phyloP scores from a whole-genome alignment of 768 basidiomycete species.

The Trametes cinnabarina region DNA sequence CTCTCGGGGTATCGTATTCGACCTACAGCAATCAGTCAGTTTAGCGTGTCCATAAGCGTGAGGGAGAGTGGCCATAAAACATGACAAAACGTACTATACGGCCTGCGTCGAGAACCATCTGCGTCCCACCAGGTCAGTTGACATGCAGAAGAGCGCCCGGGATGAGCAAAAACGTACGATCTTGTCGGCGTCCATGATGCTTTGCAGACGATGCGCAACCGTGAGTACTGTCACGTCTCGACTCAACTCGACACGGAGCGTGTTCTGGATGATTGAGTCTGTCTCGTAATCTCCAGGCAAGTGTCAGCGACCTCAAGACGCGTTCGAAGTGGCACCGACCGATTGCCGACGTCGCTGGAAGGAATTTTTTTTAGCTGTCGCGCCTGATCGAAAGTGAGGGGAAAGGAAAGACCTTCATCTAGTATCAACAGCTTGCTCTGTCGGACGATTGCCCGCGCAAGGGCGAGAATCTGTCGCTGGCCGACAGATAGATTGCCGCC shows the following conservation, averaged over 20 bases:
- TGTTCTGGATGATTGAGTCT: constrained; percentile 54
- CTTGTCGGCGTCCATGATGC: constrained; percentile 62
- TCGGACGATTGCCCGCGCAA: constrained; percentile 59
- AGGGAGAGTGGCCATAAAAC: not conserved
- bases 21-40: constrained; percentile 22
- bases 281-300: constrained; percentile 49
- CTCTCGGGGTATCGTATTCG: constrained; percentile 51
- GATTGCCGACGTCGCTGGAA: constrained; percentile 45
- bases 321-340: constrained; percentile 24
- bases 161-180: constrained; percentile 37
- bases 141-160: not conserved
- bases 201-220: constrained; percentile 57
- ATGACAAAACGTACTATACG: constrained; percentile 31
- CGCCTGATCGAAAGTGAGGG: no score
- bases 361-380: no score
- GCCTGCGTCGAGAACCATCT: constrained; percentile 47
- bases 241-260: constrained; percentile 46
- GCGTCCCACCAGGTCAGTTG: not conserved
- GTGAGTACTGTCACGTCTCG: constrained; percentile 51
- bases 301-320: not conserved
- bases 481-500: constrained; percentile 54
- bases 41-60: not conserved
- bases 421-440: constrained; percentile 55
- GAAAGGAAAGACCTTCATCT: constrained; percentile 45
- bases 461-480: constrained; percentile 57